Percentiles rank a stretch among this genome's conserved stretches.
Conservation (phyloP, 805 yeast genomes). For the Wickerhamomyces canadensis region DNA sequence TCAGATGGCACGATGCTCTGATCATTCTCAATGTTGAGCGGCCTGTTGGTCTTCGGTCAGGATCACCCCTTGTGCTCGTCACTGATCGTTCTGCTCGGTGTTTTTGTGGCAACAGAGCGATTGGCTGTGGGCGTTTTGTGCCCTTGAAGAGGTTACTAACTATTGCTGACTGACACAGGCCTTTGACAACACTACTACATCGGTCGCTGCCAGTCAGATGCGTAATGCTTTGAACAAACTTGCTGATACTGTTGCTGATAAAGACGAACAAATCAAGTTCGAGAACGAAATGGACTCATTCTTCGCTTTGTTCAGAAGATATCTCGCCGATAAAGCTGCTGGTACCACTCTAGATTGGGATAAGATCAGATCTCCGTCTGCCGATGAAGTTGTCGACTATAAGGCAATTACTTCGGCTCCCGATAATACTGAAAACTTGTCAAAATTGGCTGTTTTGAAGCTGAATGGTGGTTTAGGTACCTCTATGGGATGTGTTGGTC, state of each 20-base stretch:
- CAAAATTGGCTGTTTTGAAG: conserved; percentile 90
- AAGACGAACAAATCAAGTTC: conserved; percentile 47
- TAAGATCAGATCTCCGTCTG: conserved; percentile 83
- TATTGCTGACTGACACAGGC: too few species aligned
- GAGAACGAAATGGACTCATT: conserved; percentile 93
- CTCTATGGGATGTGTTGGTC: conserved; percentile 99
- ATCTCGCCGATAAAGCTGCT: conserved; percentile 81
- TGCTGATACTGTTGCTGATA: conserved; percentile 70
- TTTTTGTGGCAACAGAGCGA: too few species aligned
- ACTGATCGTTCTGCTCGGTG: too few species aligned
- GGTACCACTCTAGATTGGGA: conserved; percentile 91
- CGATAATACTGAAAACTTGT: conserved; percentile 40
- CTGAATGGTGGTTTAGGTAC: conserved; percentile 98
- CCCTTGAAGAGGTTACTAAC: too few species aligned
- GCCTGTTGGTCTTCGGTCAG: neutral
- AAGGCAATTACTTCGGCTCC: conserved; percentile 36
- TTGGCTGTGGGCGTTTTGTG: too few species aligned
- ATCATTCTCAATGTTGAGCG: too few species aligned
- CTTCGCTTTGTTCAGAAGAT: conserved; percentile 89
- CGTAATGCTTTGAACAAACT: conserved; percentile 88
- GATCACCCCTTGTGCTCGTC: neutral
- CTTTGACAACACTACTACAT: conserved; percentile 90
- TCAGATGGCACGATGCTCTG: neutral
- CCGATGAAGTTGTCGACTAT: conserved; percentile 86
- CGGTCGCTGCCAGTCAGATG: conserved; percentile 96